phyloP scores from a whole-genome alignment of 306 rosid species.

The Delonix regia region DNA sequence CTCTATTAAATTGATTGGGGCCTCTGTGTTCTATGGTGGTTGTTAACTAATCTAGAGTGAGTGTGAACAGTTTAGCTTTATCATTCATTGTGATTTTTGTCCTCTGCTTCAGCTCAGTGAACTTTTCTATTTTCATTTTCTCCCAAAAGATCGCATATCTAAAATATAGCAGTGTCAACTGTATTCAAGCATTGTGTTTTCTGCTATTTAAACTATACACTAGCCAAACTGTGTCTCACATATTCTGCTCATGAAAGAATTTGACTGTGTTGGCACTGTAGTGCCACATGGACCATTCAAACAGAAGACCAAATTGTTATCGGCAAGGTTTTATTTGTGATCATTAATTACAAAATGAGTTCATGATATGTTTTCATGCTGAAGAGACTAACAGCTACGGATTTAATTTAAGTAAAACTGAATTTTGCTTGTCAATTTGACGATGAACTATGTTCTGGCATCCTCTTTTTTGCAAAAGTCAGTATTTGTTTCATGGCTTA shows the following conservation, averaged over 20 bases:
- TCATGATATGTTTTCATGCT: not conserved
- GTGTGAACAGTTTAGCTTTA: constrained; percentile 10
- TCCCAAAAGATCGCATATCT: not conserved
- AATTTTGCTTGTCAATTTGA: not conserved
- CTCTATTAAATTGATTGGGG: not conserved
- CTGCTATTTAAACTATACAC: not conserved
- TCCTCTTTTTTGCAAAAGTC: not conserved
- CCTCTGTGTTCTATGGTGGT: not conserved
- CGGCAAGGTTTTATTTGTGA: not conserved
- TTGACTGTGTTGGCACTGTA: constrained; percentile 8
- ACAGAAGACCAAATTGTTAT: constrained; percentile 9
- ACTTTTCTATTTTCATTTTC: not conserved
- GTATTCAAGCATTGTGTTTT: not conserved
- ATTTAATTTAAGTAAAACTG: not conserved
- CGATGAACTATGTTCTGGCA: constrained; percentile 16
- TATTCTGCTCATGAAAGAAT: constrained; percentile 15
- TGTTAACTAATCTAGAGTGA: not conserved
- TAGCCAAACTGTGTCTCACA: not conserved
- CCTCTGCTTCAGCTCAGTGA: constrained; percentile 5
- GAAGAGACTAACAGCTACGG: not conserved
- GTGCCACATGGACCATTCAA: constrained; percentile 16
- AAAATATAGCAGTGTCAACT: not conserved
- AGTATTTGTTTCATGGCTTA: constrained; percentile 7
- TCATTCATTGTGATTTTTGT: constrained; percentile 3
- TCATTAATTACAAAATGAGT: not conserved